Evolutionary conservation across 257 asterid species (phyloP), one percentile per base, ranked within the genome.

Genomic region (Fraxinus anomala): DNA sequence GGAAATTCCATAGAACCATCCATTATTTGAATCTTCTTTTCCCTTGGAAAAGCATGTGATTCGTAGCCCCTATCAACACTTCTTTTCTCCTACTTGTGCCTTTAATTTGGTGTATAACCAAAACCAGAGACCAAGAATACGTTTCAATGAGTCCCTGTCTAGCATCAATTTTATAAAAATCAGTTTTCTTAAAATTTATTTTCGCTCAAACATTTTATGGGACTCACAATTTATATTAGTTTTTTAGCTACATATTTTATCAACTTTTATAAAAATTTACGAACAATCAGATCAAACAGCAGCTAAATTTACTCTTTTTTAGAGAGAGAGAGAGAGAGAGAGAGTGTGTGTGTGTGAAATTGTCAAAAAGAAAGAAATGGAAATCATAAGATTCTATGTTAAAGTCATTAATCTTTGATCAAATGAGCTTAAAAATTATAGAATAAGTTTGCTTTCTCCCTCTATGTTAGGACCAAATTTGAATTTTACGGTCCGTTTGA

Each of bases 351-450:
- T n/a, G n/a, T n/a, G n/a, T n/a, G n/a, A n/a, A n/a, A 75, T 67
- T 71, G 83, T 82, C 87, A 76, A 85, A 76, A 80, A 73, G 81
- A 31, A 24, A 70, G 85, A 86, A 82, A 68, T 86, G 87, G 82
- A 73, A 79, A 78, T 67, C 14, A 31, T 77, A 49, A 42, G 79
- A 69, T 79, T 76, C 83, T 21, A 68, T 8, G 51, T 79, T 77
- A 75, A 70, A 81, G 30, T 79, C 17, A 78, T 84, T 77, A 68
- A 82, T 76, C 74, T 81, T 83, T 80, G 77, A 76, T 78, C 75
- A 39, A 24, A 79, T 37, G 42, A 19, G 30, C 6, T 51, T 71
- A 24, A 40, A 19, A 28, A 69, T 26, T 72, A 72, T 76, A 73
- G 86, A 80, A 82, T 81, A 81, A 26, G 66, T 72, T 80, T 77